Conservation (phyloP, 805 yeast genomes). For the Suhomyces pyralidae region DNA sequence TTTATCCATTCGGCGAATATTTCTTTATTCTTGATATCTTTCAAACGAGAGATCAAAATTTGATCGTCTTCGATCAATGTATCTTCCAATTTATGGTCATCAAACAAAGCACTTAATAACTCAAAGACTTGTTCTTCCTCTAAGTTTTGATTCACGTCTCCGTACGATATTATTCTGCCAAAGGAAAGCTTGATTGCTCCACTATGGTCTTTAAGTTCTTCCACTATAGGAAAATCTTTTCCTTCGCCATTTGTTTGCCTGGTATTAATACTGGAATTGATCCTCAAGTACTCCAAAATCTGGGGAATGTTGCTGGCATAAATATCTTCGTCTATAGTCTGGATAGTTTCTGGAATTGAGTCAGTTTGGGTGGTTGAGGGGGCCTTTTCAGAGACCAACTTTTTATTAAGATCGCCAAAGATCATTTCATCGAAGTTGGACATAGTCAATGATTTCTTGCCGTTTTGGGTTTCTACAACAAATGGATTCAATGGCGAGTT, state of each 20-base stretch:
- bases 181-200: neutral
- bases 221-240: constrained; percentile 27
- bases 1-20: constrained; percentile 58
- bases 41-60: constrained; percentile 14
- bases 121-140: constrained; percentile 44
- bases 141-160: constrained; percentile 5
- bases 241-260: constrained; percentile 10
- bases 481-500: constrained; percentile 40
- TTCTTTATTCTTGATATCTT: constrained; percentile 35
- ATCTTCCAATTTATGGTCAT: constrained; percentile 10
- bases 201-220: neutral
- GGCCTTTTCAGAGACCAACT: constrained; percentile 16
- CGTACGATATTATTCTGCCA: neutral
- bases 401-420: constrained; percentile 44
- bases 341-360: neutral
- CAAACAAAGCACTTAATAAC: constrained; percentile 62
- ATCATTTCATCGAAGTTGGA: constrained; percentile 46
- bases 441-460: constrained; percentile 16
- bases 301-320: constrained; percentile 12
- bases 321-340: constrained; percentile 7
- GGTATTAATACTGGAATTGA: constrained; percentile 17
- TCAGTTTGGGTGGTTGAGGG: constrained; percentile 1
- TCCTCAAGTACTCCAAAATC: constrained; percentile 17
- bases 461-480: constrained; percentile 6
- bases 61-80: constrained; percentile 3